Evolutionary conservation across 257 asterid genomes (phyloP).

Genomic region (Scutellaria galericulata): DNA sequence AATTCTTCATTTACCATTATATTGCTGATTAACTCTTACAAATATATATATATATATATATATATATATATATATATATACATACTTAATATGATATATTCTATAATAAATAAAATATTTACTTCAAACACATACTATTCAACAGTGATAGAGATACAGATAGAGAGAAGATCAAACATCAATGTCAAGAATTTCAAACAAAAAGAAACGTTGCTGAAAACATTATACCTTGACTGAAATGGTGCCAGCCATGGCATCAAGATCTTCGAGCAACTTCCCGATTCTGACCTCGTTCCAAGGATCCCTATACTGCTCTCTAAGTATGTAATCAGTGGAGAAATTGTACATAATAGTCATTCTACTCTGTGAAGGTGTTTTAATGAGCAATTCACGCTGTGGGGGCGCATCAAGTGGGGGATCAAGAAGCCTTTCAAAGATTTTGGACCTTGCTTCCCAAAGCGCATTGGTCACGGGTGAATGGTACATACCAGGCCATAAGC

Average conservation of each 20-base stretch:
- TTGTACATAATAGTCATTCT: constrained; percentile 71
- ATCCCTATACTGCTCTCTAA: constrained; percentile 96
- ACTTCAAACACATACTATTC: too few species aligned
- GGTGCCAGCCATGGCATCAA: constrained; percentile 97
- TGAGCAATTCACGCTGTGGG: constrained; percentile 81
- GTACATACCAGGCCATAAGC: constrained; percentile 98
- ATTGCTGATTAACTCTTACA: too few species aligned
- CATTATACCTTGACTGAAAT: constrained; percentile 81
- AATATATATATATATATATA: too few species aligned
- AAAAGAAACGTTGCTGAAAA: background rate
- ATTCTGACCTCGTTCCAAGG: constrained; percentile 97
- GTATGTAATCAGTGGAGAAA: constrained; percentile 69
- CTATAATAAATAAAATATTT: too few species aligned
- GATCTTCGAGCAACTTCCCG: constrained; percentile 96
- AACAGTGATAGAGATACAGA: background rate
- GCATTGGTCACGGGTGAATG: constrained; percentile 93
- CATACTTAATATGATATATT: too few species aligned
- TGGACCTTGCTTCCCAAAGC: constrained; percentile 92
- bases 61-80: too few species aligned
- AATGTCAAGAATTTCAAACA: constrained; percentile 14
- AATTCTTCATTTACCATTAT: too few species aligned
- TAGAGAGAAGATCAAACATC: background rate
- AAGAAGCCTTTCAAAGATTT: constrained; percentile 80
- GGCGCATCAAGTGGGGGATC: constrained; percentile 98
- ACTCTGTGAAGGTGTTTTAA: constrained; percentile 65